Evolutionary conservation across 371 early-diverging fungal species (phyloP).

Genomic region (Nosema muscidifuracis): DNA sequence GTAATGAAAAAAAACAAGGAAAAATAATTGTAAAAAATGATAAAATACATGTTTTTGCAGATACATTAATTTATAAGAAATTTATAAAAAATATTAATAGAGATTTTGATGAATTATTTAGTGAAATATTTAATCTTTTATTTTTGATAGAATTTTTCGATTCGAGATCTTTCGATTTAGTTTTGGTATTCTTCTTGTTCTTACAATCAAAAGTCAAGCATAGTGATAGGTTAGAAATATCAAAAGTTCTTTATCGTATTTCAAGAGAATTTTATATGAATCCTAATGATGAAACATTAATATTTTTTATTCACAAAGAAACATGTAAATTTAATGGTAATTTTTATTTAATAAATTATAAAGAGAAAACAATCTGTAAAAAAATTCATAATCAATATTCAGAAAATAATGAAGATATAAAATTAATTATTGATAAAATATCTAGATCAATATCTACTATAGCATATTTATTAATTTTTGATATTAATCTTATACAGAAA

Average conservation of each 20-base stretch:
- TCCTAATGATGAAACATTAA: neutral
- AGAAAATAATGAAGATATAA: neutral
- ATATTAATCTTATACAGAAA: slow-evolving; percentile 4
- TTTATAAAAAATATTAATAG: neutral
- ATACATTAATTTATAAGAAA: neutral
- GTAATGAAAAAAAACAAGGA: neutral
- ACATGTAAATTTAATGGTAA: neutral
- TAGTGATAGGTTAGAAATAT: neutral
- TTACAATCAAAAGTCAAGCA: neutral
- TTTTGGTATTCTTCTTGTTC: neutral
- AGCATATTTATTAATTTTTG: neutral
- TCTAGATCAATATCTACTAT: slow-evolving; percentile 2
- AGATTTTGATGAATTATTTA: slow-evolving; percentile 2
- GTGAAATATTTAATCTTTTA: slow-evolving; percentile 26
- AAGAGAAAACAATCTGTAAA: neutral
- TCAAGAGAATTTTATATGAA: slow-evolving; percentile 3
- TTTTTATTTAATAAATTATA: neutral
- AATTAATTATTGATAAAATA: neutral
- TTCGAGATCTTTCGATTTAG: neutral
- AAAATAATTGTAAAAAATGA: neutral
- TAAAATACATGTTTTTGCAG: neutral
- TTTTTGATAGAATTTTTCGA: neutral
- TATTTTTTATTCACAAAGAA: neutral
- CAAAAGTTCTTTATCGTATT: neutral
- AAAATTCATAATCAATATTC: neutral